Base-by-base conservation (phyloP, 306 rosid genomes). In the Prinsepia uniflora region DNA sequence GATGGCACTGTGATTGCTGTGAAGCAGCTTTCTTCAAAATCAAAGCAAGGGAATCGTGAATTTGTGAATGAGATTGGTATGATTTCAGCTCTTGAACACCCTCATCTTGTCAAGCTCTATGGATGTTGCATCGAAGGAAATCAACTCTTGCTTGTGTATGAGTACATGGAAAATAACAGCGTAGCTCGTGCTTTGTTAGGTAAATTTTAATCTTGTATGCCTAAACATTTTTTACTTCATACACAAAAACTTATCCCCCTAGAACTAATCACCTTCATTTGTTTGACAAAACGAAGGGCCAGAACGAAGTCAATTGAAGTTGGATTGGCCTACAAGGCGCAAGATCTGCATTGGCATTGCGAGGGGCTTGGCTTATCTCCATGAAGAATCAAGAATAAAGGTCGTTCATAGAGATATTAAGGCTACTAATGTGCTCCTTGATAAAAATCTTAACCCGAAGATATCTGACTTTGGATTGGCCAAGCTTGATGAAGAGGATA, bases 331-430 rank as follows among this genome's bases (percentile, higher is more conserved):
- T 18, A 68, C 56, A 12, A 76, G 84, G 72, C 78, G 36, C 22
- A 76, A 56, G 39, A 67, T 81, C 14, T 76, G 81, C 56, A 20
- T 76, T 46, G 84, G 77, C 13, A 70, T 80, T 18, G 84, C 77
- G 6, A 78, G 74, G 72, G 84, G 79, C 41, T 56, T 83, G 76
- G 78, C 62, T 58, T 74, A 55, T 56, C 76, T 77, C 6, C 84
- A 81, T 69, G 81, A 81, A 42, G 84, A 81, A 57, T 81, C 84
- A 22, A 76, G 72, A 73, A 22, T 81, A 63, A 76, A 76, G 58
- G 73, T 81, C 13, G 84, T 83, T 71, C 87, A 83, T 68, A 75
- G 87, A 65, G 84, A 83, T 57, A 83, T 83, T 60, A 83, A 83
- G 76, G 84, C 80, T 54, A 71, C 87, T 62, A 83, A 83, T 49